A percentile compares a stretch with the other conserved stretches of the same genome.
Conservation (phyloP, 1,284 basidiomycete species). For the Cryptococcus sp. region DNA sequence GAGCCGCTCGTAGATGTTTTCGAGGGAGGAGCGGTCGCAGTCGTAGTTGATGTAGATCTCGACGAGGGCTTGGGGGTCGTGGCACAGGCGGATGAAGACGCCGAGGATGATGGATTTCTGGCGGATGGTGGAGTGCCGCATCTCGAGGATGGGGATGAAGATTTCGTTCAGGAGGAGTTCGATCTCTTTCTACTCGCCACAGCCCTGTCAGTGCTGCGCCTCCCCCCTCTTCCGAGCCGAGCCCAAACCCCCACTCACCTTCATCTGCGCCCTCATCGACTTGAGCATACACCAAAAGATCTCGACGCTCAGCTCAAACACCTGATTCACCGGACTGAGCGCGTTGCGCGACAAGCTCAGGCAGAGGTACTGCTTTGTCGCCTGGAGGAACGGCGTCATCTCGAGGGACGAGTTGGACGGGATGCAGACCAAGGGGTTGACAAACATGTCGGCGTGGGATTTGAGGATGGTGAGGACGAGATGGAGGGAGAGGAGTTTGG, state of each 20-base stretch:
- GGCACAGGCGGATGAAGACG: slow-evolving; percentile 79
- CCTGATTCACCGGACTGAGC: slow-evolving; percentile 89
- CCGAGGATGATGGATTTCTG: slow-evolving; percentile 88
- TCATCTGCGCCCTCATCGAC: slow-evolving; percentile 92
- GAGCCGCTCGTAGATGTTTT: slow-evolving; percentile 94
- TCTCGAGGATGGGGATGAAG: slow-evolving; percentile 97
- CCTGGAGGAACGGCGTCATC: slow-evolving; percentile 82
- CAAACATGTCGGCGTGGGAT: slow-evolving; percentile 83
- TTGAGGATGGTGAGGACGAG: slow-evolving; percentile 88
- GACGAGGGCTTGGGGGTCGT: slow-evolving; percentile 92
- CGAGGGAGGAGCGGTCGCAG: slow-evolving; percentile 84
- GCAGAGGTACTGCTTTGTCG: slow-evolving; percentile 92
- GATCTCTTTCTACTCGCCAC: slow-evolving; percentile 80
- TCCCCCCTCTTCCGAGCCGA: too few relatives aligned
- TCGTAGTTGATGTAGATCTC: slow-evolving; percentile 98
- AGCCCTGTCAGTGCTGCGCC: too few relatives aligned
- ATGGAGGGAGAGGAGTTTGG: slow-evolving; percentile 87
- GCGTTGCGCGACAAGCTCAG: slow-evolving; percentile 91
- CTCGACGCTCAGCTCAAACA: slow-evolving; percentile 97
- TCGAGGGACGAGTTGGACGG: slow-evolving; percentile 82
- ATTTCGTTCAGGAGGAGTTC: slow-evolving; percentile 98
- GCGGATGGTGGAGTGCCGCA: slow-evolving; percentile 91
- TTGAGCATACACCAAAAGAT: slow-evolving; percentile 96
- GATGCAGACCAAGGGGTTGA: slow-evolving; percentile 78
- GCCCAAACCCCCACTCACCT: too few relatives aligned